Conservation (phyloP, 345 rosid genomes). For the Heritiera littoralis region DNA sequence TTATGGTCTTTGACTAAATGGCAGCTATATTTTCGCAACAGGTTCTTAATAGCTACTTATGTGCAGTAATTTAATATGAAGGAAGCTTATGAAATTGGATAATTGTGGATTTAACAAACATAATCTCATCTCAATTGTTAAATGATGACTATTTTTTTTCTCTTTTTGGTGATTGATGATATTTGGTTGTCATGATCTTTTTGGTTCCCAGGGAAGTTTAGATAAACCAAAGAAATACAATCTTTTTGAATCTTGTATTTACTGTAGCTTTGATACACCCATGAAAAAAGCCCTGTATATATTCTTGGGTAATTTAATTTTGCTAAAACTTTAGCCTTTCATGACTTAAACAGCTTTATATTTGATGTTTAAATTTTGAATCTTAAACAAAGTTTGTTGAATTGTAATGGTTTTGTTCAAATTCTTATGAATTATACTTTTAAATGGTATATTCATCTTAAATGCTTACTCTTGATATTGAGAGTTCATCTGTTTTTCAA, state of each 20-base stretch:
- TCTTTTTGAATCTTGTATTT: not conserved
- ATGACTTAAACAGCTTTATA: constrained; percentile 1
- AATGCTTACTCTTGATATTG: not conserved
- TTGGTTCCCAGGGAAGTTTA: constrained; percentile 17
- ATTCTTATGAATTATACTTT: not conserved
- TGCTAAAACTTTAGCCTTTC: constrained; percentile 8
- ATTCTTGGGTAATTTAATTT: not conserved
- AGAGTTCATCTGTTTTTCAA: not conserved
- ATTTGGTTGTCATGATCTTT: not conserved
- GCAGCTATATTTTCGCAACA: too few species aligned
- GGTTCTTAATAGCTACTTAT: too few species aligned
- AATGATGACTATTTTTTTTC: not conserved
- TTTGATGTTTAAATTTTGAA: not conserved
- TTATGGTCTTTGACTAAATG: too few species aligned
- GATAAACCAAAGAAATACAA: not conserved
- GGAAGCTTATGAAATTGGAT: too few species aligned
- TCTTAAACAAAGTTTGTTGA: constrained; percentile 1
- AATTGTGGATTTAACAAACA: not conserved
- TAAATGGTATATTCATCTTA: not conserved
- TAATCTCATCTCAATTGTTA: not conserved
- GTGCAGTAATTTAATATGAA: too few species aligned
- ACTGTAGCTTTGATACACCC: not conserved
- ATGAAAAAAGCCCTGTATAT: too few species aligned
- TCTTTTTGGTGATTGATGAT: not conserved
- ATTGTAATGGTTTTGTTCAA: not conserved